phyloP scores from a whole-genome alignment of 768 basidiomycete species.

The Lyophyllum atratum region DNA sequence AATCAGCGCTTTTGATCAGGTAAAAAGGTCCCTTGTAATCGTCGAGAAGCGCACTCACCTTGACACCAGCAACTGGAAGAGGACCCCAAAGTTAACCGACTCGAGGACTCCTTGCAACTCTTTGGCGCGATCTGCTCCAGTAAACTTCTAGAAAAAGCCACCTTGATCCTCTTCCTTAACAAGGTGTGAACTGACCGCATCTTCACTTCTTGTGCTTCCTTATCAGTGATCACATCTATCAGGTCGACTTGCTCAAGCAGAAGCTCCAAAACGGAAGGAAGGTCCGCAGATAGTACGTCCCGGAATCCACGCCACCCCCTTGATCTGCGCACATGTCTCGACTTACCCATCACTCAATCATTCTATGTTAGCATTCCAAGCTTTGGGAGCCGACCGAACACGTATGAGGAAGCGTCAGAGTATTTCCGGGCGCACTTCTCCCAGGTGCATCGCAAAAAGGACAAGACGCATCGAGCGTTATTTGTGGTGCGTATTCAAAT shows the following conservation, averaged over 20 bases:
- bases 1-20: conserved; percentile 83
- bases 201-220: neutral
- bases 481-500: conserved; percentile 56
- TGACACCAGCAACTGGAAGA: conserved; percentile 71
- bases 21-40: neutral
- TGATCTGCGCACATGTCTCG: too few species aligned
- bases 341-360: neutral
- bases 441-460: conserved; percentile 74
- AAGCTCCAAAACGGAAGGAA: conserved; percentile 68
- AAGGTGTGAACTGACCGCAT: conserved; percentile 52
- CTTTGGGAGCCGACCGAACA: conserved; percentile 73
- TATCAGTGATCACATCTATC: conserved; percentile 10
- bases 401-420: conserved; percentile 74
- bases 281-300: conserved; percentile 78
- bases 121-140: conserved; percentile 76
- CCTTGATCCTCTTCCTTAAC: conserved; percentile 75
- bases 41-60: neutral
- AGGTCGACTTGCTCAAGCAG: conserved; percentile 72
- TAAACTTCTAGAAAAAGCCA: conserved; percentile 66
- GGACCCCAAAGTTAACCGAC: conserved; percentile 72
- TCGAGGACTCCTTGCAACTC: conserved; percentile 79
- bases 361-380: conserved; percentile 62
- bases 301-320: neutral
- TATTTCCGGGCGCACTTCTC: conserved; percentile 87
- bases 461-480: conserved; percentile 72